phyloP scores from a whole-genome alignment of 345 rosid species.

The Dimocarpus longan region DNA sequence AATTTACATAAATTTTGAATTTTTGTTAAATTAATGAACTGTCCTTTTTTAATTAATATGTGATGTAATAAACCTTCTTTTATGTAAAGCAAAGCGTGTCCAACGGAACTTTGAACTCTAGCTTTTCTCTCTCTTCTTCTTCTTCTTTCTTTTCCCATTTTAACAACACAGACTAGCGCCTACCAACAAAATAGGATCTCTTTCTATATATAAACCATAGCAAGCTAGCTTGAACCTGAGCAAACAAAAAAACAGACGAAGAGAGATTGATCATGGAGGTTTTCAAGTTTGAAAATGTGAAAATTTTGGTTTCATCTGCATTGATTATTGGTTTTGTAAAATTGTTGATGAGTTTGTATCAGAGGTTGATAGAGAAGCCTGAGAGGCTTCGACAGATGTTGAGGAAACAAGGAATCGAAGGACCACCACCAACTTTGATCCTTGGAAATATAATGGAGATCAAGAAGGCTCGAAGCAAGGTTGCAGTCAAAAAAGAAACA shows the following conservation, averaged over 20 bases:
- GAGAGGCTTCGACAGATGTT: conserved; percentile 33
- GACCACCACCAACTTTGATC: conserved; percentile 40
- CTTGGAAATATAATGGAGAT: conserved; percentile 51
- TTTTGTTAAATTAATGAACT: no score
- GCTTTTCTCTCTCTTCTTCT: no score
- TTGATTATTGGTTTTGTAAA: background rate
- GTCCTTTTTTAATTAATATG: no score
- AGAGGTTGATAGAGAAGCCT: conserved; percentile 32
- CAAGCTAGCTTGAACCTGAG: no score
- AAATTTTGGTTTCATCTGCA: background rate
- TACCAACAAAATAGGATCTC: no score
- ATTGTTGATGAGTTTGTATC: background rate
- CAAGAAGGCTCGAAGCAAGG: conserved; percentile 21
- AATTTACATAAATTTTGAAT: no score
- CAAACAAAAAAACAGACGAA: background rate
- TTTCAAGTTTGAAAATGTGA: background rate
- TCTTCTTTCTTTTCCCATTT: no score
- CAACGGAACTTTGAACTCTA: no score
- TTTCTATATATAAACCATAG: no score
- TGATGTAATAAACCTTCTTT: no score
- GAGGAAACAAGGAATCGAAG: conserved; percentile 40
- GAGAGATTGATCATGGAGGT: background rate
- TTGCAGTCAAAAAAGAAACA: background rate
- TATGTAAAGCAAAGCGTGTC: no score
- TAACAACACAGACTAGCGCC: no score